Conservation (phyloP, 2,329 filamentous ascomycete species). For the Stylonectria norvegica region DNA sequence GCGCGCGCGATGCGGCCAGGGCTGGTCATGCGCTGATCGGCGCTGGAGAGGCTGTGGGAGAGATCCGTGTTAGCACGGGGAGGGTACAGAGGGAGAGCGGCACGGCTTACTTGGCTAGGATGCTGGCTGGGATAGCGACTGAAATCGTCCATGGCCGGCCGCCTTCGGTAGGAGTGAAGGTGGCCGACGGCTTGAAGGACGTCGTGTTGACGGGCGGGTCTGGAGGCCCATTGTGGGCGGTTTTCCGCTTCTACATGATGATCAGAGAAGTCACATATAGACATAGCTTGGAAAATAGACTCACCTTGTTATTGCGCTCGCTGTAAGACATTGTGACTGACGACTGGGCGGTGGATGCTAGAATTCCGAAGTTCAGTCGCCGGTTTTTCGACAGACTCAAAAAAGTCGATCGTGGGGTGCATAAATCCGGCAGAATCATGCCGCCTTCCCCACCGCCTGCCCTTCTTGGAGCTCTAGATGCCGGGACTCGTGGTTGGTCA, state of each 20-base stretch:
- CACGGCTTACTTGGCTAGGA: slow-evolving; percentile 64
- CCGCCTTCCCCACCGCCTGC: slow-evolving; percentile 20
- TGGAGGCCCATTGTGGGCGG: slow-evolving; percentile 38
- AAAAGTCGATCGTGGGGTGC: slow-evolving; percentile 20
- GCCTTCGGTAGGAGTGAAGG: slow-evolving; percentile 60
- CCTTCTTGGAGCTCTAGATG: no score
- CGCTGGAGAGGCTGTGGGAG: slow-evolving; percentile 63
- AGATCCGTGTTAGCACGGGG: slow-evolving; percentile 2
- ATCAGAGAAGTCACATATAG: not conserved
- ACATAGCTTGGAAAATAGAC: not conserved
- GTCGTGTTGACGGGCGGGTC: slow-evolving; percentile 40
- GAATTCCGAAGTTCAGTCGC: not conserved
- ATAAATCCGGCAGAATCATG: slow-evolving; percentile 30
- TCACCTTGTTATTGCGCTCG: slow-evolving; percentile 33
- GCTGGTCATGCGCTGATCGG: slow-evolving; percentile 70
- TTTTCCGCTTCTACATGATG: slow-evolving; percentile 47
- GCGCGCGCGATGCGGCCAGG: slow-evolving; percentile 77
- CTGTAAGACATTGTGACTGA: slow-evolving; percentile 30
- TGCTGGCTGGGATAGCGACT: slow-evolving; percentile 73
- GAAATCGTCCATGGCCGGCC: slow-evolving; percentile 72
- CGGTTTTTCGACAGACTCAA: slow-evolving; percentile 4
- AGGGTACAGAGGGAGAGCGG: no score
- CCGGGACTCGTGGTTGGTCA: slow-evolving; percentile 18
- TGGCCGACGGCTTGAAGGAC: slow-evolving; percentile 62
- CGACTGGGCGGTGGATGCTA: slow-evolving; percentile 3